Conservation (phyloP, 805 yeast species). For the Spathaspora hagerdaliae region DNA sequence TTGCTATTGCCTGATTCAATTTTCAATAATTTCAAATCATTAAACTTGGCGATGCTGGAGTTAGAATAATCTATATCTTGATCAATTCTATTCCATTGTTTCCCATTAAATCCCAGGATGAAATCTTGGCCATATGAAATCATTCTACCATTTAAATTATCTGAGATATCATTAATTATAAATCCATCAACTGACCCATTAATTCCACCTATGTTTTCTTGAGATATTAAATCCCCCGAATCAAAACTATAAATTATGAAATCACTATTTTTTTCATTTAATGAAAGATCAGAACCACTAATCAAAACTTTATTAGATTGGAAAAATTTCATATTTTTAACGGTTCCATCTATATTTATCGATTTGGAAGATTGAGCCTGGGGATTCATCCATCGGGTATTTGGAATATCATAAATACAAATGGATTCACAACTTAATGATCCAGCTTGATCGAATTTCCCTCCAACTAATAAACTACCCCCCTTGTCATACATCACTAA, state of each 20-base stretch:
- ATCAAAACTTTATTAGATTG: constrained; percentile 34
- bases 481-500: constrained; percentile 30
- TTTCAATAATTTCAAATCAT: constrained; percentile 43
- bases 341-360: constrained; percentile 42
- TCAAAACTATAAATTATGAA: constrained; percentile 55
- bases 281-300: constrained; percentile 47
- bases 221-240: constrained; percentile 22
- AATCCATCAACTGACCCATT: constrained; percentile 32
- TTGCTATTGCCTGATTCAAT: constrained; percentile 26
- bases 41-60: constrained; percentile 33
- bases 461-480: constrained; percentile 61
- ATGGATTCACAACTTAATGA: constrained; percentile 54
- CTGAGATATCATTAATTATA: constrained; percentile 40
- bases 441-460: constrained; percentile 61
- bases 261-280: constrained; percentile 30
- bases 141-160: constrained; percentile 36
- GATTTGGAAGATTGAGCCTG: constrained; percentile 12
- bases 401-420: constrained; percentile 59
- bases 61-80: constrained; percentile 21
- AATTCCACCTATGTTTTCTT: constrained; percentile 16
- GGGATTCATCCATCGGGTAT: constrained; percentile 52
- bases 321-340: constrained; percentile 50
- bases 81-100: constrained; percentile 45
- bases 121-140: constrained; percentile 32
- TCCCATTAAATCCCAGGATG: constrained; percentile 42